phyloP scores from a whole-genome alignment of 805 yeast genomes.

The Tetrapisispora pingtungensis region DNA sequence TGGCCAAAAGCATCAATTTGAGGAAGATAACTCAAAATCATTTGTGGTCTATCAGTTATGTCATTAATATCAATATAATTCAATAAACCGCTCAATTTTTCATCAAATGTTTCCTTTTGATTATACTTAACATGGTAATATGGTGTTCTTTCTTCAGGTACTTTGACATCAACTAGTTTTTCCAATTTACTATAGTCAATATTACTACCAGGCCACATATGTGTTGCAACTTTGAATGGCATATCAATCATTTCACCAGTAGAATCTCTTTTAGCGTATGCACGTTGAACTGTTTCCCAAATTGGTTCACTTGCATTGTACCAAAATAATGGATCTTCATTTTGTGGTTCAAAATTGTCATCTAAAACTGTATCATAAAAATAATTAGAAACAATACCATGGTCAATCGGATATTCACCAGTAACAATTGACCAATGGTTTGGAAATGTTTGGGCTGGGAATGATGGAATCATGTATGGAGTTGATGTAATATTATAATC shows the following conservation, averaged over 20 bases:
- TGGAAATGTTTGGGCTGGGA: slow-evolving; percentile 84
- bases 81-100: slow-evolving; percentile 49
- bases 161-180: neutral
- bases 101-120: slow-evolving; percentile 42
- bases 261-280: slow-evolving; percentile 34
- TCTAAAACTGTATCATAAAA: slow-evolving; percentile 41
- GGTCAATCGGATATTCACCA: slow-evolving; percentile 72
- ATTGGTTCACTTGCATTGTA: slow-evolving; percentile 73
- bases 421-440: slow-evolving; percentile 89
- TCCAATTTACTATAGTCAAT: slow-evolving; percentile 32
- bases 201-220: slow-evolving; percentile 96
- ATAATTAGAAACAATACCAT: slow-evolving; percentile 59
- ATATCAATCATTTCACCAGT: neutral
- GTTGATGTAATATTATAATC: slow-evolving; percentile 22
- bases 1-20: slow-evolving; percentile 76
- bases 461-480: slow-evolving; percentile 79
- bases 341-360: slow-evolving; percentile 45
- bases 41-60: slow-evolving; percentile 53
- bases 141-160: slow-evolving; percentile 39
- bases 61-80: slow-evolving; percentile 53
- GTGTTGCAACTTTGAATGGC: slow-evolving; percentile 35
- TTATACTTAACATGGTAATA: slow-evolving; percentile 52
- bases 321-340: slow-evolving; percentile 54
- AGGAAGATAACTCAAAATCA: slow-evolving; percentile 70
- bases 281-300: slow-evolving; percentile 66